Evolutionary conservation across 257 asterid species (phyloP), one percentile per base, ranked within the genome.

Genomic region (Nicotiana noctiflora): DNA sequence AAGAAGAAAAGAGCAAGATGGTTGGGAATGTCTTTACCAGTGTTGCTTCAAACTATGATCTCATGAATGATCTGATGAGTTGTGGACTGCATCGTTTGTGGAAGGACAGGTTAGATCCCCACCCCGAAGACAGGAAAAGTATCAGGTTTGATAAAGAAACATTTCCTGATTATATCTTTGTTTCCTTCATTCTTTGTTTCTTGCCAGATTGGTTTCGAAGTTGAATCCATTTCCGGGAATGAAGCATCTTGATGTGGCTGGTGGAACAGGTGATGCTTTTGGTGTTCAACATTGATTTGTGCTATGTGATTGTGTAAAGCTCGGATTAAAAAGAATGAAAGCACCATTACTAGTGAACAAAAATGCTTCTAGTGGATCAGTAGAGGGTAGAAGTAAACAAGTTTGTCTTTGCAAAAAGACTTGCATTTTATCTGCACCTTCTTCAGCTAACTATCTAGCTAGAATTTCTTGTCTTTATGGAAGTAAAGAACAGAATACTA

Each of bases 211-310:
- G 86, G 96, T 95, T 76, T 89, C 94, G 27, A 89, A 91, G 83
- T 88, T 95, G 94, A 91, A 91, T 84, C 98, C 98, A 6, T 95
- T 92, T 87, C 97, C 97, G 3, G 98, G 99, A 75, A 95, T 91
- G 94, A 95, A 91, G 89, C 99, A 93, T 88, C 98, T 95, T 61
- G 99, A 95, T 87, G 98, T 95, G 84, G 99, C 99, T 76, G 99
- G 98, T 82, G 99, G 99, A 82, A 95, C 99, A 84, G 98, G 97
- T 93, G 86, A 84, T 46, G 75, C 27, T 80, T 44, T 66, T 49
- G 21, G 6, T 19, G 23, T 72, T 72, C 40, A 21, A 44, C 8
- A 70, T 70, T 46, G 34, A 46, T 49, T 13, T 62, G 14, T 72
- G 14, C 78, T 23, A 23, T 72, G 37, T 46, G 78, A 72, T 23